phyloP scores from a whole-genome alignment of 139 green algal species.

The Volvox reticuliferus region DNA sequence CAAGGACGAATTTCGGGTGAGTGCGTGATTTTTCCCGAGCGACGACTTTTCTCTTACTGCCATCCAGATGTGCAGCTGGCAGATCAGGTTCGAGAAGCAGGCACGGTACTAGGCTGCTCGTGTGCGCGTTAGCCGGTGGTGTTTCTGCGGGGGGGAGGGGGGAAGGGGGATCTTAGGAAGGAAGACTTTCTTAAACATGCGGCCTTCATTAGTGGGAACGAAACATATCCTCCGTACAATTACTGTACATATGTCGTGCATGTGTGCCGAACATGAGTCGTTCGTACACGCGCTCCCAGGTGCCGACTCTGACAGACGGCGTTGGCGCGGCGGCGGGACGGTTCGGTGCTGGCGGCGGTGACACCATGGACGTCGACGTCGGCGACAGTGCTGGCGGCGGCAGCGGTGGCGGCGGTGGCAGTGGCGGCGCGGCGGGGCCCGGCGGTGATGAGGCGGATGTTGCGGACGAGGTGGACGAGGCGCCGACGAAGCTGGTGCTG shows the following conservation, averaged over 20 bases:
- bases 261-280: no score
- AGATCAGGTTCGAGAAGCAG: no score
- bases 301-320: not conserved
- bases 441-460: not conserved
- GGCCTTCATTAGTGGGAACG: no score
- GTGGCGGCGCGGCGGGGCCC: not conserved
- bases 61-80: no score
- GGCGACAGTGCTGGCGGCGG: not conserved
- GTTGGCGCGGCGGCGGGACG: not conserved
- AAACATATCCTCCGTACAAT: no score
- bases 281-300: not conserved
- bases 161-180: no score
- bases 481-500: constrained; percentile 79
- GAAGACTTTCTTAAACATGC: no score
- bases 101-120: no score
- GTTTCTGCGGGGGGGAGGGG: no score
- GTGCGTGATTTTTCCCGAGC: not conserved
- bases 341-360: not conserved
- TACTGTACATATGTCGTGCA: not conserved
- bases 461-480: constrained; percentile 42
- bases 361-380: constrained; percentile 39
- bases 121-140: no score
- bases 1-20: constrained; percentile 35
- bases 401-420: not conserved
- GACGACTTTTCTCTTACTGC: no score